These are phyloP conservation scores for Penicillium sp. DNA, from an alignment of 2,329 filamentous ascomycete genomes.

Conservation along the genomic window DNA sequence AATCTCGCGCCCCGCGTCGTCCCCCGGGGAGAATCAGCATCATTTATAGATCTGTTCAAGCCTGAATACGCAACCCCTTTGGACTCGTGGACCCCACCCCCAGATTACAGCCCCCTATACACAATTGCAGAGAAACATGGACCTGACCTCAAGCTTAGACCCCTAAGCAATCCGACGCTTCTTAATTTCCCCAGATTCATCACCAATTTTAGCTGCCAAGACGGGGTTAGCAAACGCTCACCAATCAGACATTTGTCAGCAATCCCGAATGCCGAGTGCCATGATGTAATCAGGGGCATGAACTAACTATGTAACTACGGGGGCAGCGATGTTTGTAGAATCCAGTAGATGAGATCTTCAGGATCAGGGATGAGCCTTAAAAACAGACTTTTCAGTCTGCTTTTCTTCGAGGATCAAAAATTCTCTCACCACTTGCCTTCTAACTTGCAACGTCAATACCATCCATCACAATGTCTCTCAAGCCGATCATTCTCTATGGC, in stretches of 20 bases:
- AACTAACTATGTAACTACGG: neutral
- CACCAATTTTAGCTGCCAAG: neutral
- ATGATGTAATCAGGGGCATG: neutral
- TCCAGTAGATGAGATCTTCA: neutral
- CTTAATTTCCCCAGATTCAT: neutral
- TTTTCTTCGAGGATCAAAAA: neutral
- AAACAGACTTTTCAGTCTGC: neutral
- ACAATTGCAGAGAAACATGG: neutral
- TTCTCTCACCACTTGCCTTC: neutral
- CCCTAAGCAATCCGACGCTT: neutral
- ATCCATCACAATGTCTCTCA: conserved; percentile 19
- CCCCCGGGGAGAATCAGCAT: too few species aligned
- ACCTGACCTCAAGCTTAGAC: neutral
- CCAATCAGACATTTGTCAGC: neutral
- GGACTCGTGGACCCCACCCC: too few species aligned
- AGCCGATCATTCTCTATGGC: conserved; percentile 23
- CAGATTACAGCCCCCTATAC: neutral
- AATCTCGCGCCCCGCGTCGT: too few species aligned
- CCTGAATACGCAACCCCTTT: too few species aligned
- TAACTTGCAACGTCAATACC: neutral
- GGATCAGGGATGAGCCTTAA: neutral
- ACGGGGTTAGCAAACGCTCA: neutral
- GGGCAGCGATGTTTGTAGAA: neutral
- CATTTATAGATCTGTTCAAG: too few species aligned
- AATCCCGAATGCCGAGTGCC: neutral